Percentiles rank a stretch among this genome's conserved stretches.
phyloP scores from a whole-genome alignment of 371 early-diverging fungal species.

The Mucor indicus region DNA sequence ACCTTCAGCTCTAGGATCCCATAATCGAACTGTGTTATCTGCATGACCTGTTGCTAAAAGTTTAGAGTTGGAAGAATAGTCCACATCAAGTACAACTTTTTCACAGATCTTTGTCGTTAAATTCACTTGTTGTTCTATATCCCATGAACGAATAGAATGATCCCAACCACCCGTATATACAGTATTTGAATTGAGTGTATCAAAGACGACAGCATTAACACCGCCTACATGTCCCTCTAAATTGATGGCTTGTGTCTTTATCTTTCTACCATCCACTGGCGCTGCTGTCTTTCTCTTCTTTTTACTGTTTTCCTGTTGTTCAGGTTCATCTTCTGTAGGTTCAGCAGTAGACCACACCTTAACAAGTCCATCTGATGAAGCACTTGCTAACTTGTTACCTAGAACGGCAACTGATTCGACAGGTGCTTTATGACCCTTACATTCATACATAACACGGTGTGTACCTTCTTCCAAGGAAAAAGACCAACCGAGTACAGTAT shows the following conservation, averaged over 20 bases:
- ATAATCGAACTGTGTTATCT: conserved; percentile 76
- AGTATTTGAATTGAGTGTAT: conserved; percentile 45
- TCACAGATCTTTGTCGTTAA: conserved; percentile 85
- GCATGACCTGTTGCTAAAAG: conserved; percentile 88
- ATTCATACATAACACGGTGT: conserved; percentile 57
- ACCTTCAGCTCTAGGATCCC: conserved; percentile 86
- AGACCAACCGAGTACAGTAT: conserved; percentile 48
- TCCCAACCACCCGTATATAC: conserved; percentile 91
- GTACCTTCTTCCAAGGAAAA: conserved; percentile 17
- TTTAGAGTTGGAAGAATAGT: conserved; percentile 62
- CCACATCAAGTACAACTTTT: conserved; percentile 74
- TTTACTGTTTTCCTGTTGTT: conserved; percentile 43
- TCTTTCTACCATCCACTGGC: conserved; percentile 38
- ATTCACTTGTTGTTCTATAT: conserved; percentile 73
- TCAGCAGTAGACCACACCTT: conserved; percentile 71
- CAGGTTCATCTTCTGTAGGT: conserved; percentile 54
- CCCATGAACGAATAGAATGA: conserved; percentile 91
- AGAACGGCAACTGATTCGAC: conserved; percentile 60
- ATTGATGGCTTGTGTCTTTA: conserved; percentile 48
- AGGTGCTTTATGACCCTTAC: conserved; percentile 75
- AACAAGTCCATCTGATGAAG: conserved; percentile 77
- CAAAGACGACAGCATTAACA: conserved; percentile 72
- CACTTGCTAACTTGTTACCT: conserved; percentile 63
- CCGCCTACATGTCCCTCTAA: conserved; percentile 82
- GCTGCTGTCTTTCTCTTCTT: conserved; percentile 51